phyloP scores from a whole-genome alignment of 2,329 filamentous ascomycete genomes.

The Huntiella savannae region DNA sequence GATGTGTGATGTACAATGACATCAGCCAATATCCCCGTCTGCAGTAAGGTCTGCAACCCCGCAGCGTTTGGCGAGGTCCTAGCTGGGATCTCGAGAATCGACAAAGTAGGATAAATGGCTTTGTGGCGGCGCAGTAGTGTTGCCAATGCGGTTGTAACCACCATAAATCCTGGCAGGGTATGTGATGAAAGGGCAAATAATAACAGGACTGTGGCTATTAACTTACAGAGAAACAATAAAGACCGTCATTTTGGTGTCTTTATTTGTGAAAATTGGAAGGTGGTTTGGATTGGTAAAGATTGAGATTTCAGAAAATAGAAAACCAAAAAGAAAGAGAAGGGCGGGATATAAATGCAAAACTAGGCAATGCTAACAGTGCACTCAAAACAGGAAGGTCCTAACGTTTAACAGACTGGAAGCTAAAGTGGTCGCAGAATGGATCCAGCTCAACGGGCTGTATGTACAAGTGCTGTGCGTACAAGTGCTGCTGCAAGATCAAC shows the following conservation, averaged over 20 bases:
- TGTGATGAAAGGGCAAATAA: background rate
- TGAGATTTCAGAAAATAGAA: background rate
- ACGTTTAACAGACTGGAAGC: too few relatives aligned
- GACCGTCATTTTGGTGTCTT: constrained; percentile 24
- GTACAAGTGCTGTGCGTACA: too few relatives aligned
- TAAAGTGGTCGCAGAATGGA: too few relatives aligned
- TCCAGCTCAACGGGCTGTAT: too few relatives aligned
- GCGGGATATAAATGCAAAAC: background rate
- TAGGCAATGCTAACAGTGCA: background rate
- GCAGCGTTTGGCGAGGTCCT: too few relatives aligned
- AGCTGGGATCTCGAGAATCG: too few relatives aligned
- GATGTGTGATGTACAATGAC: background rate
- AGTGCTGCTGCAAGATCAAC: too few relatives aligned
- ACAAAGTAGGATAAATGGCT: too few relatives aligned
- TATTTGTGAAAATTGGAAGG: background rate
- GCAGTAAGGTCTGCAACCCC: too few relatives aligned
- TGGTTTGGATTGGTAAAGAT: background rate
- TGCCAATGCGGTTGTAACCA: too few relatives aligned
- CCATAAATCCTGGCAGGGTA: background rate
- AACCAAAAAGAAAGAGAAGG: background rate
- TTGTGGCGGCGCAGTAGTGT: too few relatives aligned
- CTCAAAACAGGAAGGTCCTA: background rate
- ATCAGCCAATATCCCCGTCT: background rate
- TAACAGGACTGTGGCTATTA: too few relatives aligned
- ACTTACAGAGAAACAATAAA: constrained; percentile 32